phyloP scores from a whole-genome alignment of 805 yeast species.

The Dipodascus geniculatus region DNA sequence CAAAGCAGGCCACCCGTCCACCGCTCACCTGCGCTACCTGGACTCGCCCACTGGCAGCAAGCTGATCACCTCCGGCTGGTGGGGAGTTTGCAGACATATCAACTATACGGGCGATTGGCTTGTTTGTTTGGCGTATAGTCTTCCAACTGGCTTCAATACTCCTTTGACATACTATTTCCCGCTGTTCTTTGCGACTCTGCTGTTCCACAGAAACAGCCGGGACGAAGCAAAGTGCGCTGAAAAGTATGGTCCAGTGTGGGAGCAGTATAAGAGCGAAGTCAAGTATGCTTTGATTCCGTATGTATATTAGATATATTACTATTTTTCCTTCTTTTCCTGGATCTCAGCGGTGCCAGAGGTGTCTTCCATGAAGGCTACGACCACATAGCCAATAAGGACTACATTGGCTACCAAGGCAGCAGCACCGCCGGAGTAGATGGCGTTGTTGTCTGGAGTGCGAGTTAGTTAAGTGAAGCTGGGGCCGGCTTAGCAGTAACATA shows the following conservation, averaged over 20 bases:
- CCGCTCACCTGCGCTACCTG: conserved; percentile 55
- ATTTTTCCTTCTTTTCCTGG: conserved; percentile 13
- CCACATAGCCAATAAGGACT: conserved; percentile 54
- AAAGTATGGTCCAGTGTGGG: conserved; percentile 84
- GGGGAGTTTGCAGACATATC: conserved; percentile 86
- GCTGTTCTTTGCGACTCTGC: conserved; percentile 65
- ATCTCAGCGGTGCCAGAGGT: conserved; percentile 9
- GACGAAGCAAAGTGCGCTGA: conserved; percentile 84
- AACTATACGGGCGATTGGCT: conserved; percentile 95
- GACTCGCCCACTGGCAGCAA: conserved; percentile 67
- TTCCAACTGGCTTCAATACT: conserved; percentile 74
- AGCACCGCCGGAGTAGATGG: conserved; percentile 56
- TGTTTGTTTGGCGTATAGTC: conserved; percentile 83
- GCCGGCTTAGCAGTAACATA: conserved; percentile 3
- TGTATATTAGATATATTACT: conserved; percentile 37
- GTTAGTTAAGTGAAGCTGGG: not conserved
- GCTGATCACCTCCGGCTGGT: conserved; percentile 87
- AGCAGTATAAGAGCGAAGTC: conserved; percentile 63
- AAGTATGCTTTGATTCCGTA: conserved; percentile 89
- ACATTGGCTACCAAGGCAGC: conserved; percentile 63
- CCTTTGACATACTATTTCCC: conserved; percentile 83
- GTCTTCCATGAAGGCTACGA: conserved; percentile 62
- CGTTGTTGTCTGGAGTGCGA: conserved; percentile 26
- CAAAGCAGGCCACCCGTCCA: conserved; percentile 58
- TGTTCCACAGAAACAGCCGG: conserved; percentile 79